These are phyloP conservation scores for Penicillium sp. DNA, from an alignment of 2,329 filamentous ascomycete genomes.

Conservation along the genomic window DNA sequence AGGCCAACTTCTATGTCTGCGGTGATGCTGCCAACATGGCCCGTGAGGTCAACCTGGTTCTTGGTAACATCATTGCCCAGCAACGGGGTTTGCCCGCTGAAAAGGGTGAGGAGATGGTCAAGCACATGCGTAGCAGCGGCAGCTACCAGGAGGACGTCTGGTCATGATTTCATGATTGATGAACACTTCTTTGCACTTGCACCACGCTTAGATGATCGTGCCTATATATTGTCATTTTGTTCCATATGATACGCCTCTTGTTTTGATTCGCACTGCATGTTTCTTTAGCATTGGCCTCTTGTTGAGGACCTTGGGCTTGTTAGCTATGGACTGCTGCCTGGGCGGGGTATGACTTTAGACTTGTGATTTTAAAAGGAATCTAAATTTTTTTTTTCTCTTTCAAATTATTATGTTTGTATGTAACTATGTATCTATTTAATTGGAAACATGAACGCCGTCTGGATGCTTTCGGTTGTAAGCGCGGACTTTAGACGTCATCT, in stretches of 20 bases:
- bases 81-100: constrained; percentile 76
- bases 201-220: constrained; percentile 29
- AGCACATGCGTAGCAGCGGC: constrained; percentile 90
- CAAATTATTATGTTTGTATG: not conserved
- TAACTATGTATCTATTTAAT: not conserved
- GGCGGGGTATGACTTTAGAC: constrained; percentile 10
- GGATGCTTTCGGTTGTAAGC: constrained; percentile 18
- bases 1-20: constrained; percentile 95
- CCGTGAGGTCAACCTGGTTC: constrained; percentile 82
- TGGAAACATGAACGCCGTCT: not conserved
- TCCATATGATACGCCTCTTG: constrained; percentile 6
- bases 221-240: constrained; percentile 21
- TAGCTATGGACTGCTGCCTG: not conserved
- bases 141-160: constrained; percentile 87
- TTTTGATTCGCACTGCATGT: constrained; percentile 10
- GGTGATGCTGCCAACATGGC: constrained; percentile 98
- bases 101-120: constrained; percentile 94
- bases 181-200: constrained; percentile 15
- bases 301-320: not conserved
- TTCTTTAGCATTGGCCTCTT: constrained; percentile 8
- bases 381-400: not conserved
- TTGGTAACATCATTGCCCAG: constrained; percentile 81
- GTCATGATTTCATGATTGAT: constrained; percentile 48
- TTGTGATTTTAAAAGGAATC: constrained; percentile 11
- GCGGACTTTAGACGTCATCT: constrained; percentile 7